Evolutionary conservation across 768 basidiomycete genomes (phyloP).

Genomic region (Naganishia randhawae): DNA sequence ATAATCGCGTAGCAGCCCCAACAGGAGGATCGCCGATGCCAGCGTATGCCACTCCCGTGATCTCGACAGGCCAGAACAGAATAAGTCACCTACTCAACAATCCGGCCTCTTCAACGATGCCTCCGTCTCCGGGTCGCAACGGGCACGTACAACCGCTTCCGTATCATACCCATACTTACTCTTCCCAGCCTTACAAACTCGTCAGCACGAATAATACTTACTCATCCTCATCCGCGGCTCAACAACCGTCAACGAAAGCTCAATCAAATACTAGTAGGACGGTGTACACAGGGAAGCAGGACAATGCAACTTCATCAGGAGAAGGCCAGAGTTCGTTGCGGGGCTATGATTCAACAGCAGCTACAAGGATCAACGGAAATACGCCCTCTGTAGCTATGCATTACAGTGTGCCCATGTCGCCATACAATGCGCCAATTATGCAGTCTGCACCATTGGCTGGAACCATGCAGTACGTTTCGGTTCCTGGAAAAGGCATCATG

Average conservation of each 20-base stretch:
- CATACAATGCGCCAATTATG: slow-evolving; percentile 9
- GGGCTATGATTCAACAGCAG: slow-evolving; percentile 8
- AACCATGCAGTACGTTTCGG: slow-evolving; percentile 11
- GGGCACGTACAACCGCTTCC: not conserved
- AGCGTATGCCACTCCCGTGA: not conserved
- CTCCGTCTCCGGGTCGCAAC: slow-evolving; percentile 10
- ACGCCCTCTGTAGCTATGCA: not conserved
- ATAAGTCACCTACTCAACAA: slow-evolving; percentile 19
- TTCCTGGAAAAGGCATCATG: slow-evolving; percentile 18
- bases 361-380: slow-evolving; percentile 4
- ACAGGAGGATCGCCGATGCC: slow-evolving; percentile 1
- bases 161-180: slow-evolving; percentile 15
- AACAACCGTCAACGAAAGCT: not conserved
- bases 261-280: slow-evolving; percentile 9
- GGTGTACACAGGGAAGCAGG: slow-evolving; percentile 17
- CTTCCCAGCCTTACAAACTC: slow-evolving; percentile 15
- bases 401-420: slow-evolving; percentile 14
- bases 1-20: not conserved
- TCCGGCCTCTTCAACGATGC: slow-evolving; percentile 10
- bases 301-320: not conserved
- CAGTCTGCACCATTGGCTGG: not conserved
- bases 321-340: not conserved
- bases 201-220: slow-evolving; percentile 14
- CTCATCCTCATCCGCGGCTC: not conserved
- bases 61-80: slow-evolving; percentile 12